Evolutionary conservation across 371 early-diverging fungal genomes (phyloP).

Genomic region (Mucor sp.): DNA sequence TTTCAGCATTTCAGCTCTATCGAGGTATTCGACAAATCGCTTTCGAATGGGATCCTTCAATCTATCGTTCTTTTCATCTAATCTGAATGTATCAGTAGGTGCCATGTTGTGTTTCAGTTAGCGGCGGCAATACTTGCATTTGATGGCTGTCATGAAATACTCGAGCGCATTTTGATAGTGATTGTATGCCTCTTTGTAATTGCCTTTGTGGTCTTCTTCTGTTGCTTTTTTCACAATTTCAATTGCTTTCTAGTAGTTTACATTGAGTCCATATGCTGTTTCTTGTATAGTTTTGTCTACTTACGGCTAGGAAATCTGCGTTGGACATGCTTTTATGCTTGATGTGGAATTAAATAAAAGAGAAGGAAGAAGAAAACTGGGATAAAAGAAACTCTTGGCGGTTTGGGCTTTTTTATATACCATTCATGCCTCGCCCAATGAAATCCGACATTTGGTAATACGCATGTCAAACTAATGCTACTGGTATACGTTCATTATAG

Average conservation of each 20-base stretch:
- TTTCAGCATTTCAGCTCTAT: constrained; percentile 93
- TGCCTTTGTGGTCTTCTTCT: constrained; percentile 88
- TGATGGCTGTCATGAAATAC: constrained; percentile 93
- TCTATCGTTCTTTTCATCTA: constrained; percentile 92
- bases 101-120: not conserved
- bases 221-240: constrained; percentile 92
- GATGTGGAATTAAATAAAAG: not conserved
- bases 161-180: constrained; percentile 87
- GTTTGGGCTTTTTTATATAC: not conserved
- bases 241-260: constrained; percentile 69
- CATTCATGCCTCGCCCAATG: not conserved
- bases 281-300: not conserved
- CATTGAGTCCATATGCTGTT: not conserved
- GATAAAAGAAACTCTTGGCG: not conserved
- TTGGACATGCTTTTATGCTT: constrained; percentile 27
- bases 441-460: not conserved
- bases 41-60: constrained; percentile 83
- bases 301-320: constrained; percentile 43
- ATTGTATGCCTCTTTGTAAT: constrained; percentile 91
- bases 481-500: not conserved
- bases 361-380: constrained; percentile 2
- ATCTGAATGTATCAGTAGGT: not conserved
- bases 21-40: constrained; percentile 89
- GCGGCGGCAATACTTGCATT: constrained; percentile 59
- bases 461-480: not conserved